Base-by-base conservation (phyloP, 306 rosid species). In the Macrotyloma uniflorum region DNA sequence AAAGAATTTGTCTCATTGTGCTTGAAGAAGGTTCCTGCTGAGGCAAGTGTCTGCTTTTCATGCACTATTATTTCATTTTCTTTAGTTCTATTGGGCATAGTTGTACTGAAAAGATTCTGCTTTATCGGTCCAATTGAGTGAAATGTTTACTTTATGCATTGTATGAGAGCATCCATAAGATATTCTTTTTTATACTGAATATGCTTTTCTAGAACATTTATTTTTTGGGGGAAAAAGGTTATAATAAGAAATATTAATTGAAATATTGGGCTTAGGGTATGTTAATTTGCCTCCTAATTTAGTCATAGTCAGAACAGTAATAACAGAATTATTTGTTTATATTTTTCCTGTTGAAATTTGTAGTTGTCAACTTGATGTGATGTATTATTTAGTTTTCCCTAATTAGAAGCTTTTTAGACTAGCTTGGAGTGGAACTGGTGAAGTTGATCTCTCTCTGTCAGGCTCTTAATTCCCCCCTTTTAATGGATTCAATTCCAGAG, bases 1-100 rank as follows among this genome's bases (percentile, higher is more conserved):
- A 96, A 96, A 87, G 99, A 96, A 82, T 93, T 96, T 72, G 99
- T 96, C 64, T 84, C 99, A 13, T 66, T 88, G 57, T 96, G 99
- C 87, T 86, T 96, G 72, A 96, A 93, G 93, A 96, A 93, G 85
- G 87, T 85, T 85, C 97, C 99, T 76, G 91, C 93, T 32, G 99
- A 96, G 98, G 99, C 82, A 87, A 88, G 90, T 76, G 55, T 55
- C 57, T 64, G 51, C 65, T 66, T 70, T 70, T 42, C 38, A 18
- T 49, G 45, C 32, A 9, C 71, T 30, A 26, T 69, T 63, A 32
- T 80, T 77, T 80, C 45, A 5, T 63, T 62, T 82, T 81, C 72
- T 74, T 54, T 54, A 15, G 66, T 77, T 62, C 26, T 69, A 66
- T 63, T 63, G 42, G 20, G 38, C 61, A 72, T 81, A 49, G 54